phyloP scores from a whole-genome alignment of 1,139 yeast species.

The Candida glucosophila region DNA sequence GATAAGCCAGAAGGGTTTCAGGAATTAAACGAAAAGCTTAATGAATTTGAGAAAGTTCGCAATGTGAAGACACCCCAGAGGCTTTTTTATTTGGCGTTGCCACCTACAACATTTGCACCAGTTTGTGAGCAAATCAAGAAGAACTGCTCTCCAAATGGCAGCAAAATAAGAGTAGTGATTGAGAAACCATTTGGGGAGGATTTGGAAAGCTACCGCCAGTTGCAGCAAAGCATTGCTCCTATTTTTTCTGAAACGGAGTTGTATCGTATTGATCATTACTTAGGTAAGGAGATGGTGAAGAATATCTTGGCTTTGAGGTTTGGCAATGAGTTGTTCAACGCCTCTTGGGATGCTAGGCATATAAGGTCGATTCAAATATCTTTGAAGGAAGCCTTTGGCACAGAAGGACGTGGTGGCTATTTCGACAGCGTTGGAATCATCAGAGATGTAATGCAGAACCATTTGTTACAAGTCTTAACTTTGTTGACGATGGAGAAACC shows the following conservation, averaged over 20 bases:
- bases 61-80: constrained; percentile 51
- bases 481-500: constrained; percentile 95
- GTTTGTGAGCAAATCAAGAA: constrained; percentile 72
- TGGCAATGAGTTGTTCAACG: constrained; percentile 76
- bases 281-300: constrained; percentile 97
- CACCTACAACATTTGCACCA: constrained; percentile 81
- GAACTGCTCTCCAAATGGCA: constrained; percentile 58
- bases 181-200: constrained; percentile 99
- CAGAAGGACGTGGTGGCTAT: constrained; percentile 98
- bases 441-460: constrained; percentile 98
- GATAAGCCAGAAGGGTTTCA: constrained; percentile 70
- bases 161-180: constrained; percentile 73
- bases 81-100: constrained; percentile 85
- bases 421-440: constrained; percentile 92
- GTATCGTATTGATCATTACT: constrained; percentile 92
- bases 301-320: constrained; percentile 82
- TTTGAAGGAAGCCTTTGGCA: constrained; percentile 94
- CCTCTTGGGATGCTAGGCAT: constrained; percentile 79
- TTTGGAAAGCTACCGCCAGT: constrained; percentile 63
- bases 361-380: constrained; percentile 77
- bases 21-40: constrained; percentile 45
- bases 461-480: constrained; percentile 85
- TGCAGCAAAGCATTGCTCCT: constrained; percentile 74
- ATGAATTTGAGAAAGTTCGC: constrained; percentile 45
- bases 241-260: constrained; percentile 86